Percentiles rank a stretch among this genome's conserved stretches.
phyloP scores from a whole-genome alignment of 169 alveolate species.

The Plasmodium gonderi region DNA sequence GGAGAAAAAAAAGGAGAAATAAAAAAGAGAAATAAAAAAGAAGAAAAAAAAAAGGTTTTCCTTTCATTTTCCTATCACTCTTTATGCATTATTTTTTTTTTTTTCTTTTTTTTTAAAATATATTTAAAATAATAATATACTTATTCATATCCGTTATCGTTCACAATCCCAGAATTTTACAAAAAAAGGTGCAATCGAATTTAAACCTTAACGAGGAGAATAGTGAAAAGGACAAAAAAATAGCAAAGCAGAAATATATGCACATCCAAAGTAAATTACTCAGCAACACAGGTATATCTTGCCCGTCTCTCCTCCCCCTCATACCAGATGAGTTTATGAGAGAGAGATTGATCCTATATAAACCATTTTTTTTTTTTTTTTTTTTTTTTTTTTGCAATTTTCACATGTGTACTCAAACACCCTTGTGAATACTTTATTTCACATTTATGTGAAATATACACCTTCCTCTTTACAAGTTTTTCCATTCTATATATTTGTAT shows the following conservation, averaged over 20 bases:
- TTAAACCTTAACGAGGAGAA: slow-evolving; percentile 30
- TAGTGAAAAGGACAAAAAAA: slow-evolving; percentile 27
- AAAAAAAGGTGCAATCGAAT: slow-evolving; percentile 60
- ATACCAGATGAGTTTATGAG: neutral
- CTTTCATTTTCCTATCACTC: neutral
- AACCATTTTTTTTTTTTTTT: too few species aligned
- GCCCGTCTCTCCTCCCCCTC: neutral
- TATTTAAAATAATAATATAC: too few species aligned
- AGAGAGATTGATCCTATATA: neutral
- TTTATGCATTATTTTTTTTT: neutral
- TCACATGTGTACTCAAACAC: too few species aligned
- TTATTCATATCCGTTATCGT: neutral
- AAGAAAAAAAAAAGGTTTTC: neutral
- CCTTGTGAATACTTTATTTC: too few species aligned
- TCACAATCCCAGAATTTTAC: slow-evolving; percentile 25
- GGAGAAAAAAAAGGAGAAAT: neutral
- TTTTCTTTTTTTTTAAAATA: too few species aligned
- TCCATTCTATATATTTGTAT: neutral
- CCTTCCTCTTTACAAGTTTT: neutral
- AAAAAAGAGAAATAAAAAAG: neutral
- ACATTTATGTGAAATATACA: neutral
- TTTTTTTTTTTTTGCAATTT: too few species aligned
- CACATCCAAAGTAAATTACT: slow-evolving; percentile 65
- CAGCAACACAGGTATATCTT: slow-evolving; percentile 55
- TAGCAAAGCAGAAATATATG: slow-evolving; percentile 46